Base-by-base conservation (phyloP, 768 basidiomycete species). In the Podaxis mareebaensis region DNA sequence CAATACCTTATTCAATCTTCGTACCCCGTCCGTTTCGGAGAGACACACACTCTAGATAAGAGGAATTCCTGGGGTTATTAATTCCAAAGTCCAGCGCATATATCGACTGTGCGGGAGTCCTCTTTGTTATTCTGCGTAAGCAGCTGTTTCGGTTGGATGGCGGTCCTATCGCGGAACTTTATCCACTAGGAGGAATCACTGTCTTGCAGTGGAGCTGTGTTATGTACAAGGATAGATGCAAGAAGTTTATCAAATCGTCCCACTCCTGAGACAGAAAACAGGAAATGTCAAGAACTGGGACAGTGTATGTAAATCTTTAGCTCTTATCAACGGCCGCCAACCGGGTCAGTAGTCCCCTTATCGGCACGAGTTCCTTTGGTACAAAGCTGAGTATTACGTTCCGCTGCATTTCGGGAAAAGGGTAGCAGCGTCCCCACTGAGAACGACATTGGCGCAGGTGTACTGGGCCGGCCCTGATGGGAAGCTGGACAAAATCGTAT, bases 371-470 rank as follows among this genome's bases (percentile, higher is more conserved):
- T 53, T 53, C 51, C 22, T 28, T 39, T 15, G 8, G 8, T 20
- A 26, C 49, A 3, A 51, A 22, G 30, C 49, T 11, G 36, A 46
- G 44, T 8, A 22, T 67, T 63, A 76, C 12, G 77, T 79, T 53
- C 65, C 65, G 26, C 73, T 71, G 64, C 78, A 81, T 33, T 70
- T 65, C 17, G 77, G 76, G 69, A 85, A 85, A 36, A 83, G 65
- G 4, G 72, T 70, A 1, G 80, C 82, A 1, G 81, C 67, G 64
- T 78, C 76, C 13, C 84, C 83, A 3, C 70, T 74, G 36, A 85
- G 66, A 15, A 77, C 74, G n/a, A 86, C 76, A 65, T 86, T 87
- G 68, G 84, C 80, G 70, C 87, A 87, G 3, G 75, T 73, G 67
- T 77, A 87, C 40, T 75, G 72, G 3, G 84, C 78, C 3, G 69